These are phyloP conservation scores for Candolleomyces eurysporus DNA, from an alignment of 768 basidiomycete genomes.

Conservation along the genomic window DNA sequence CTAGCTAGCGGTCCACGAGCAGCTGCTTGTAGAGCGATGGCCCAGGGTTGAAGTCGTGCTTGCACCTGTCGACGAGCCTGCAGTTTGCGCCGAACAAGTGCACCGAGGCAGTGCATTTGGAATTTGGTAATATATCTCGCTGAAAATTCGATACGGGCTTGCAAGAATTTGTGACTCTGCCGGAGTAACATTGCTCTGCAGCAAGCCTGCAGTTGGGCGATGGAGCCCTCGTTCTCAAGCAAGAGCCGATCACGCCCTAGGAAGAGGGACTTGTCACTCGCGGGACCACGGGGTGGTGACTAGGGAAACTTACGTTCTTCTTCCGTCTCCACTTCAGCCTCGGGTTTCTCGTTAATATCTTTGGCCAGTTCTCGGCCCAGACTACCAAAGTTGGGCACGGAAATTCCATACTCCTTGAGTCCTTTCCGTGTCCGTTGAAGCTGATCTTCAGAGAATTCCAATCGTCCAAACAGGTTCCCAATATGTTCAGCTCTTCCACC, in stretches of 20 bases:
- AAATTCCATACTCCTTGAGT: slow-evolving; percentile 81
- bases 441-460: slow-evolving; percentile 96
- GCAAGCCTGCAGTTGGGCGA: slow-evolving; percentile 66
- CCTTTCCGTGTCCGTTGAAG: slow-evolving; percentile 89
- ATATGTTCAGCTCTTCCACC: slow-evolving; percentile 91
- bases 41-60: slow-evolving; percentile 53
- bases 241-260: slow-evolving; percentile 82
- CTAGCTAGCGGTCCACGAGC: slow-evolving; percentile 61
- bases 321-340: slow-evolving; percentile 74
- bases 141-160: slow-evolving; percentile 59
- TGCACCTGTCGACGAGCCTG: slow-evolving; percentile 40
- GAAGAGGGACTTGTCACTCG: not conserved
- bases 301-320: slow-evolving; percentile 71
- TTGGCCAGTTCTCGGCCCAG: slow-evolving; percentile 82
- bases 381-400: slow-evolving; percentile 91
- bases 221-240: slow-evolving; percentile 70
- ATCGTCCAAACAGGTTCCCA: slow-evolving; percentile 89
- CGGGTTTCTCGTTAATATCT: slow-evolving; percentile 87
- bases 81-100: slow-evolving; percentile 50
- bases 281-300: not conserved
- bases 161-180: slow-evolving; percentile 52
- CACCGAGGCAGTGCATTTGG: slow-evolving; percentile 66
- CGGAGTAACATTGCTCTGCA: slow-evolving; percentile 72
- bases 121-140: slow-evolving; percentile 64
- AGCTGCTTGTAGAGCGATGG: slow-evolving; percentile 62